Evolutionary conservation across 2,329 filamentous ascomycete genomes (phyloP).

Genomic region (Zarea fungicola): DNA sequence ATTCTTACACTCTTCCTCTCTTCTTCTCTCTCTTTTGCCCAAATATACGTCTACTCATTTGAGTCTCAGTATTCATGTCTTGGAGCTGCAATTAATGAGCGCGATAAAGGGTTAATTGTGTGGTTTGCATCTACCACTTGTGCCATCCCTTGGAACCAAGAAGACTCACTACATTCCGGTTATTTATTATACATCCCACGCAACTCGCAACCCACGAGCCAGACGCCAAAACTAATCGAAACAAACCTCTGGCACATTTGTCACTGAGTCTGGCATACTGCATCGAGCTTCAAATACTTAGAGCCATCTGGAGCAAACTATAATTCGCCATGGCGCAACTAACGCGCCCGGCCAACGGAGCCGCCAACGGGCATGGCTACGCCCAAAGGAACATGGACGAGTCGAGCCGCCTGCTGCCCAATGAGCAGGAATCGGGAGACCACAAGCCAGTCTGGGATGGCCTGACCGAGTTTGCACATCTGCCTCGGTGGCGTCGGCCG

Average conservation of each 20-base stretch:
- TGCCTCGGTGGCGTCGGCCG: conserved; percentile 59
- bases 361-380: conserved; percentile 16
- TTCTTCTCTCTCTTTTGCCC: neutral
- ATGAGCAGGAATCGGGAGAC: conserved; percentile 16
- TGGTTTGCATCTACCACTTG: neutral
- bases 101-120: conserved; percentile 2
- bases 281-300: no score
- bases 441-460: conserved; percentile 38
- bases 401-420: conserved; percentile 32
- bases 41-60: neutral
- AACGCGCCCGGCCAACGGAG: conserved; percentile 1
- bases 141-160: neutral
- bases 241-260: no score
- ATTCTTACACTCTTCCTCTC: neutral
- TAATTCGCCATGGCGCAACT: conserved; percentile 2
- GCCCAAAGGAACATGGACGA: conserved; percentile 24
- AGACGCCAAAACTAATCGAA: no score
- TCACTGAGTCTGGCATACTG: no score
- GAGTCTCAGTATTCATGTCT: neutral
- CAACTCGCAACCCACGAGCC: no score
- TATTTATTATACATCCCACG: no score
- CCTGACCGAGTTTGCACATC: conserved; percentile 51
- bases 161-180: neutral
- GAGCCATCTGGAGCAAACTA: no score
- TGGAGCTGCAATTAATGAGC: neutral